Percentiles rank a stretch among this genome's conserved stretches.
Conservation (phyloP, 1,284 basidiomycete genomes). For the Ustilago loliicola region DNA sequence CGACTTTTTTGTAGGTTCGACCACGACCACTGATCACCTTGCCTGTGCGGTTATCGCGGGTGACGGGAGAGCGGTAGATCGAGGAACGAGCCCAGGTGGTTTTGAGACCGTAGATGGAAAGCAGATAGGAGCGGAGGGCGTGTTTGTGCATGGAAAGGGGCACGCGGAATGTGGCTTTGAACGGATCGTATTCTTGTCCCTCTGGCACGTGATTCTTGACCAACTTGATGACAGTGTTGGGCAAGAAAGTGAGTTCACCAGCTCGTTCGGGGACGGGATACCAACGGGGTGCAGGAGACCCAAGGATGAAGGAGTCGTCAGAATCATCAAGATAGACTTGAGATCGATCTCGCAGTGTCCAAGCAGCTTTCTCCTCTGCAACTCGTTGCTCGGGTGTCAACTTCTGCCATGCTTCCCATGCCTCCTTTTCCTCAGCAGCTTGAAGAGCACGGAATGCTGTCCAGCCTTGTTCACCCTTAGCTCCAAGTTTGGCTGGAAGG, state of each 20-base stretch:
- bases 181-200: constrained; percentile 89
- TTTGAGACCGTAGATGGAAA: constrained; percentile 79
- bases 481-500: constrained; percentile 30
- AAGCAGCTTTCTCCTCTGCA: constrained; percentile 60
- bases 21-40: constrained; percentile 71
- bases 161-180: constrained; percentile 92
- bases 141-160: constrained; percentile 87
- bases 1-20: constrained; percentile 67
- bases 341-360: constrained; percentile 65
- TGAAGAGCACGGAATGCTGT: constrained; percentile 45
- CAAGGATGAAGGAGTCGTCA: constrained; percentile 53
- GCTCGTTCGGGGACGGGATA: constrained; percentile 61
- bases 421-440: constrained; percentile 43
- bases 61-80: constrained; percentile 75
- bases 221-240: constrained; percentile 85
- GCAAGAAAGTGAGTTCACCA: constrained; percentile 87
- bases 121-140: constrained; percentile 87
- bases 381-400: constrained; percentile 44
- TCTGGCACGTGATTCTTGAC: constrained; percentile 84
- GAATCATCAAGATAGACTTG: constrained; percentile 66
- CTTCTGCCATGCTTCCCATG: constrained; percentile 61
- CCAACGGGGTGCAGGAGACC: constrained; percentile 57
- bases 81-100: constrained; percentile 95
- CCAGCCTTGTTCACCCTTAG: constrained; percentile 25
- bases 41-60: constrained; percentile 72